Base-by-base conservation (phyloP, 139 green algal species). In the Limnomonas spitsbergensis region DNA sequence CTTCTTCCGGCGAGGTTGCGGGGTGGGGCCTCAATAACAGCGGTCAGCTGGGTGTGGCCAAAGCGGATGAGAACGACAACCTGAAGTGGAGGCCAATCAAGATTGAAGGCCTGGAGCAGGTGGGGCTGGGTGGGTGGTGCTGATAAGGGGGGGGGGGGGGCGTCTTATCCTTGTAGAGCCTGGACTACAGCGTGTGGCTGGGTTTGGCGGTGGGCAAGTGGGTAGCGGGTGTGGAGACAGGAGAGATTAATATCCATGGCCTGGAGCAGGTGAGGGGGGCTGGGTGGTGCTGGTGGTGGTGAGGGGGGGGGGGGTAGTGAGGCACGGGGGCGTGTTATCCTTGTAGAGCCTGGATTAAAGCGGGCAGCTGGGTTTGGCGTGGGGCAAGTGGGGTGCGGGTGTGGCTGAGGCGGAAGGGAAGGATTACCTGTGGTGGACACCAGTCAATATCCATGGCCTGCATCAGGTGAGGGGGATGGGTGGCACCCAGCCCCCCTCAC, bases 21-120 rank as follows among this genome's bases (percentile, higher is more conserved):
- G 89, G 83, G 0, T 96, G 90, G 82, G 94, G 94, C 24, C 86
- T 97, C 1, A 98, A 98, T 87, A 97, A 98, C 84, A 93, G 90
- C 69, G 91, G 90, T 7, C 94, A 98, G 89, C 87, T 98, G 34
- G 93, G 79, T n/a, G 35, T 88, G 2, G 0, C 39, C 53, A 84
- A 84, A 79, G 29, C 56, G 24, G 38, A 47, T 40, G 77, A 40
- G 68, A 3, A 78, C 20, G 66, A 80, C 29, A 76, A 75, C 66
- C 76, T 80, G 39, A 32, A 53, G 37, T 80, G 76, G 76, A 9
- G 2, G 26, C 76, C 76, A 24, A 42, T 66, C 2, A 40, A 42
- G 38, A 70, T 80, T 2, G 37, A 47, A 6, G 24, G 26, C 66
- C 24, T 72, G 66, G 24, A 61, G 47, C 14, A 61, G 47, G 47